A percentile compares a stretch with the other conserved stretches of the same genome.
phyloP scores from a whole-genome alignment of 371 early-diverging fungal genomes.

The Zancudomyces culisetae region DNA sequence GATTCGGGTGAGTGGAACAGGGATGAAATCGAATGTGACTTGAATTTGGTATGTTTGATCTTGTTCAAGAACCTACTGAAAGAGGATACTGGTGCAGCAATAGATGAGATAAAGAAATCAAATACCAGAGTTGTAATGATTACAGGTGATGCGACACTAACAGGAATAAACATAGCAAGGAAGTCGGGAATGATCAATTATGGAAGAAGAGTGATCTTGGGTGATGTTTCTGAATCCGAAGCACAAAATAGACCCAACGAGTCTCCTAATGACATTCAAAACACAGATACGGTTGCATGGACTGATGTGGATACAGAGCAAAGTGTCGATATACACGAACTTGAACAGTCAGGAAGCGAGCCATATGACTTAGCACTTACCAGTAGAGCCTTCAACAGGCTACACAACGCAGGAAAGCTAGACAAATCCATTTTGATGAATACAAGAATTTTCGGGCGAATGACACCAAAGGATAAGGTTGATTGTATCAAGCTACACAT shows the following conservation, averaged over 20 bases:
- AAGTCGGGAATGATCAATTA: constrained; percentile 48
- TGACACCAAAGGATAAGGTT: constrained; percentile 55
- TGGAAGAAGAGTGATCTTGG: constrained; percentile 24
- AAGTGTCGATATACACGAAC: constrained; percentile 3
- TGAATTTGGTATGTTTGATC: constrained; percentile 47
- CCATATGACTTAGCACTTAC: constrained; percentile 46
- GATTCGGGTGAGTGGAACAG: constrained; percentile 29
- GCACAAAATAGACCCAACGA: too few relatives aligned
- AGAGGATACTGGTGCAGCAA: constrained; percentile 45
- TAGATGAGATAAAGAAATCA: constrained; percentile 52
- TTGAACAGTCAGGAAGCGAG: constrained; percentile 6
- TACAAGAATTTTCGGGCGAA: constrained; percentile 54
- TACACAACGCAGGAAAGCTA: constrained; percentile 25
- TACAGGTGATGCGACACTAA: constrained; percentile 82
- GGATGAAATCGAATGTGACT: constrained; percentile 44
- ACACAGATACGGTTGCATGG: constrained; percentile 24
- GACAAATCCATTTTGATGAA: constrained; percentile 28
- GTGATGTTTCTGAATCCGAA: constrained; percentile 30
- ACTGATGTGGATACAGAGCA: constrained; percentile 27
- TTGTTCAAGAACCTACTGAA: constrained; percentile 80
- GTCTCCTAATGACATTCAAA: too few relatives aligned
- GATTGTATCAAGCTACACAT: constrained; percentile 53
- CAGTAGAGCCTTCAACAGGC: constrained; percentile 42
- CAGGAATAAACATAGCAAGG: constrained; percentile 69
- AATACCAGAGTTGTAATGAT: constrained; percentile 69